Evolutionary conservation across 2,329 filamentous ascomycete genomes (phyloP), one percentile per base, ranked within the genome.

Genomic region (Alternaria viburni): DNA sequence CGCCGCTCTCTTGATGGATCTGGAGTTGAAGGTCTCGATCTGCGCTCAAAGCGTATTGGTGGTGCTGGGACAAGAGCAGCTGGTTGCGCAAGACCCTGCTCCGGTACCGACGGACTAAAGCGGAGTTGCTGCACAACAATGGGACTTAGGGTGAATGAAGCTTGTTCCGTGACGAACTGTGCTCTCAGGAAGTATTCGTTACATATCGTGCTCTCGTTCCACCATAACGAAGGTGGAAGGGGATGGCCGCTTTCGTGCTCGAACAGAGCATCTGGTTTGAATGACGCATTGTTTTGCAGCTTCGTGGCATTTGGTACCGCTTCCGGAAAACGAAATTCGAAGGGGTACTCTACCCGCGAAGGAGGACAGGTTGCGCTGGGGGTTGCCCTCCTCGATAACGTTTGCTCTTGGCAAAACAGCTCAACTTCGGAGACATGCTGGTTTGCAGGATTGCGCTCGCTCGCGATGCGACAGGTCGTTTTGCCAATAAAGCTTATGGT

Each of bases 321-420:
- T 26, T 69, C 65, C 13, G 70, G 71, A 6, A 74, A 74, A n/a
- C 69, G 57, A 50, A 73, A 73, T 28, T 70, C 66, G 30, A 74
- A 74, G 6, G 68, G 66, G 54, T 69, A 71, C 45, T 70, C 64
- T n/a, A 66, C 57, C 10, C 68, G 61, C 6, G 62, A 59, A 8
- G 66, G 50, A 8, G 69, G 69, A 41, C 68, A 70, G 13, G 59
- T 65, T 10, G 63, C 52, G 54, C 64, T 71, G 4, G 66, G 68
- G 12, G 51, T 62, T 21, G 41, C 32, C 17, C 47, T 62, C 36
- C n/a, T 49, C 3, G 36, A 59, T n/a, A 71, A 41, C 3, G 23
- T 52, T 28, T 62, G 59, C 44, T 67, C 62, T 10, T 64, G 64
- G 51, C 63, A 55, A 28, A 71, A 71, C 3, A 71, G 49, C 9